phyloP scores from a whole-genome alignment of 768 basidiomycete species.

The Psilocybe cyanescens region DNA sequence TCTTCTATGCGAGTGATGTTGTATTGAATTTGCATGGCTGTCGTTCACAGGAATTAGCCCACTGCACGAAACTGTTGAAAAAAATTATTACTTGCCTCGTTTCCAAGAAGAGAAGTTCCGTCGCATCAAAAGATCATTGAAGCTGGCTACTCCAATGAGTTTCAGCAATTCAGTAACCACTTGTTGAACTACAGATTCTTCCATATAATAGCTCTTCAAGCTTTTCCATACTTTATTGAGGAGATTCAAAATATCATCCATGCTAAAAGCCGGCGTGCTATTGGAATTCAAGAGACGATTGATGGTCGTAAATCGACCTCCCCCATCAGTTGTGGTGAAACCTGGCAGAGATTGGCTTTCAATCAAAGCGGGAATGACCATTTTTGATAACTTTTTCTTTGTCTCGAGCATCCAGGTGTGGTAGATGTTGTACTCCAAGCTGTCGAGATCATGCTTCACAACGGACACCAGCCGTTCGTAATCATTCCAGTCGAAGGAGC shows the following conservation, averaged over 20 bases:
- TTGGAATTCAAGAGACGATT: slow-evolving; percentile 89
- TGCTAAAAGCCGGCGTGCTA: slow-evolving; percentile 87
- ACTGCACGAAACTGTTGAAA: not conserved
- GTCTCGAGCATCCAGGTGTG: slow-evolving; percentile 99
- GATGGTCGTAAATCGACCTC: slow-evolving; percentile 76
- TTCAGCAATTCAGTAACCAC: slow-evolving; percentile 94
- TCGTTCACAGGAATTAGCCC: slow-evolving; percentile 2
- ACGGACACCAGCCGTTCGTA: slow-evolving; percentile 97
- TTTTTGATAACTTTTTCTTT: slow-evolving; percentile 94
- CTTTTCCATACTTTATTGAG: slow-evolving; percentile 99
- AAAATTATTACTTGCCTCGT: slow-evolving; percentile 65
- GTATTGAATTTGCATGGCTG: slow-evolving; percentile 99
- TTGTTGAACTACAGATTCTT: slow-evolving; percentile 95
- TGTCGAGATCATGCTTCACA: slow-evolving; percentile 98
- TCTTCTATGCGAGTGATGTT: slow-evolving; percentile 97
- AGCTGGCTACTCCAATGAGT: slow-evolving; percentile 94
- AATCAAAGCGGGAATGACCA: slow-evolving; percentile 98
- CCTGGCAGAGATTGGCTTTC: slow-evolving; percentile 98
- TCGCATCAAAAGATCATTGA: slow-evolving; percentile 98
- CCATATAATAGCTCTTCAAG: slow-evolving; percentile 98
- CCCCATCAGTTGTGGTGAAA: slow-evolving; percentile 94
- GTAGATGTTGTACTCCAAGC: slow-evolving; percentile 99
- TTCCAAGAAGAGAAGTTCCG: slow-evolving; percentile 99
- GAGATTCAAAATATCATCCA: slow-evolving; percentile 97
- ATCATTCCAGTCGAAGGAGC: slow-evolving; percentile 95